A percentile compares a stretch with the other conserved stretches of the same genome.
Evolutionary conservation across 805 yeast genomes (phyloP).

Genomic region (Candida koratica): DNA sequence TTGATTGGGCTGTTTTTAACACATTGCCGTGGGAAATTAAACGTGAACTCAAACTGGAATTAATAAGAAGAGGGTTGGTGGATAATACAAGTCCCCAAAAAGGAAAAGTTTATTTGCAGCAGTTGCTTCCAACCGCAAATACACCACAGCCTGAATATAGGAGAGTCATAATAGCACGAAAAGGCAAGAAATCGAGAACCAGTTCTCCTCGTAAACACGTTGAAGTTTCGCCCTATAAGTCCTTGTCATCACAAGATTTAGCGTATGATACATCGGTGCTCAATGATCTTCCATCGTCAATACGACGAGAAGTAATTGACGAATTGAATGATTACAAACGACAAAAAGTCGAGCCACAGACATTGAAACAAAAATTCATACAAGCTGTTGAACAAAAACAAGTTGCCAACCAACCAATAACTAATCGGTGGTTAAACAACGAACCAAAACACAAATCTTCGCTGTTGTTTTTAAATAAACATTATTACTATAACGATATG

Average conservation of each 20-base stretch:
- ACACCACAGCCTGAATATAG: constrained; percentile 28
- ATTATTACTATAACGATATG: constrained; percentile 14
- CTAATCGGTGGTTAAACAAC: constrained; percentile 20
- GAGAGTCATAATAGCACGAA: constrained; percentile 31
- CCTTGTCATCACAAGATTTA: constrained; percentile 8
- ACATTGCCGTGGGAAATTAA: constrained; percentile 65
- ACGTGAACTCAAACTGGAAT: constrained; percentile 54
- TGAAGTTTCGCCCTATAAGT: constrained; percentile 4
- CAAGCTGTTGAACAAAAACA: constrained; percentile 16
- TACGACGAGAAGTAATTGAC: constrained; percentile 33
- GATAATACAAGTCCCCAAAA: constrained; percentile 9
- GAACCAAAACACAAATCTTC: constrained; percentile 15
- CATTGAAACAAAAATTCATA: constrained; percentile 26
- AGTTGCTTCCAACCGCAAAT: constrained; percentile 31
- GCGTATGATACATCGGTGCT: constrained; percentile 35
- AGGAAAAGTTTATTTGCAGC: constrained; percentile 33
- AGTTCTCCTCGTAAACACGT: constrained; percentile 12
- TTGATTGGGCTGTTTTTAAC: constrained; percentile 63
- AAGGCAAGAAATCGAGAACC: constrained; percentile 14
- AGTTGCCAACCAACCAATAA: constrained; percentile 10
- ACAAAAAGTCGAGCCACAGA: constrained; percentile 22
- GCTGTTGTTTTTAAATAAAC: constrained; percentile 18
- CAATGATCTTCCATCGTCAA: constrained; percentile 36
- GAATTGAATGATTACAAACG: constrained; percentile 30
- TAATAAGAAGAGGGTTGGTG: constrained; percentile 40